Conservation (phyloP, 345 rosid species). For the Eucalyptus marginata region DNA sequence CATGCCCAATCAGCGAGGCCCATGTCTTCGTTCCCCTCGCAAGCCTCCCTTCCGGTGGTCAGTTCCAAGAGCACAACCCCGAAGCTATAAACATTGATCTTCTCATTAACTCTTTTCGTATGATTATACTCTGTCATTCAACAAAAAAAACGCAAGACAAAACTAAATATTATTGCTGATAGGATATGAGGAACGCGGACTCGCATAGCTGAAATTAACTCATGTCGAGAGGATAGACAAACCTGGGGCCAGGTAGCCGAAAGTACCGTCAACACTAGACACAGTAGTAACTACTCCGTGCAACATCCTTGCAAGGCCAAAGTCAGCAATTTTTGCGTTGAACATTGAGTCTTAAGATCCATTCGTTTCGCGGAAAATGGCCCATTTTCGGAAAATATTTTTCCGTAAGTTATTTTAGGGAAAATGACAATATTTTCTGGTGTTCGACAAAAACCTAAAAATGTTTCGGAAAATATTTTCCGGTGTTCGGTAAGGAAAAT, state of each 20-base stretch:
- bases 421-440: no score
- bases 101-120: constrained; percentile 31
- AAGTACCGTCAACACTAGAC: constrained; percentile 47
- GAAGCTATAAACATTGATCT: constrained; percentile 48
- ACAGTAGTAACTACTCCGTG: constrained; percentile 21
- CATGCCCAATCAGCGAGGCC: constrained; percentile 56
- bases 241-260: constrained; percentile 57
- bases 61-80: constrained; percentile 1
- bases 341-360: constrained; percentile 49
- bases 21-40: neutral
- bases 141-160: neutral
- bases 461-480: no score
- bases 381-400: no score
- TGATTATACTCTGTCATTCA: neutral
- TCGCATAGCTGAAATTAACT: neutral
- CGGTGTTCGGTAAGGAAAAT: no score
- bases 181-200: neutral
- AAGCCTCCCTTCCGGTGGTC: neutral
- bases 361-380: no score
- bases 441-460: no score
- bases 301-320: constrained; percentile 51
- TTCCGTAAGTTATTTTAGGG: no score
- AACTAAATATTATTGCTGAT: rapidly evolving
- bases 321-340: constrained; percentile 48
- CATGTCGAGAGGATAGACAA: neutral